phyloP scores from a whole-genome alignment of 2,329 filamentous ascomycete genomes.

The Fusarium odoratissimum region DNA sequence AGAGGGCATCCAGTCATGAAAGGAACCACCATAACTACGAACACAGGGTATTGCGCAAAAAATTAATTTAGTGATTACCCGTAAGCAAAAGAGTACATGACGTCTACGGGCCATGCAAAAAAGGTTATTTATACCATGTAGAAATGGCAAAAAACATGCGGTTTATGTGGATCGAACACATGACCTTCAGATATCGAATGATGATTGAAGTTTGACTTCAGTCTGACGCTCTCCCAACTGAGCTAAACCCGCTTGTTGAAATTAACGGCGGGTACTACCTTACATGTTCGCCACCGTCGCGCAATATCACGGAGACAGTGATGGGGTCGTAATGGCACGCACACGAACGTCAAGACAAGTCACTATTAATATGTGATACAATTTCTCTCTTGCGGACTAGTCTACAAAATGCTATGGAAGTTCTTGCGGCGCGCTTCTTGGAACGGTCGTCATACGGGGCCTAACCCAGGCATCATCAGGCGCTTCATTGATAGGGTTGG shows the following conservation, averaged over 20 bases:
- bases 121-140: accelerated
- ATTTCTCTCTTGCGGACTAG: accelerated
- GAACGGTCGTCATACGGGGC: background rate
- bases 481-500: background rate
- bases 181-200: constrained; percentile 43
- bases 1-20: too few relatives aligned
- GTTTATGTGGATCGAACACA: constrained; percentile 47
- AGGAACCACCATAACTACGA: background rate
- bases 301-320: accelerated
- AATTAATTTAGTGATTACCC: too few relatives aligned
- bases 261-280: accelerated
- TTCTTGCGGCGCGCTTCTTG: background rate
- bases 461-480: background rate
- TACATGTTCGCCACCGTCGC: accelerated
- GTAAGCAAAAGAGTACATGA: background rate
- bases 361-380: accelerated
- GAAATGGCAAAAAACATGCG: constrained; percentile 15
- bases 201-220: constrained; percentile 39
- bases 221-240: constrained; percentile 44
- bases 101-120: accelerated
- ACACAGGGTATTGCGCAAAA: background rate
- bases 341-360: too few relatives aligned
- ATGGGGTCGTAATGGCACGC: accelerated
- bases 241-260: constrained; percentile 26
- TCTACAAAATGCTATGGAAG: background rate